A percentile compares a stretch with the other conserved stretches of the same genome.
These are phyloP conservation scores for Hordeum vulgare DNA, from an alignment of 176 grass and related monocot species.

Conservation along the genomic window DNA sequence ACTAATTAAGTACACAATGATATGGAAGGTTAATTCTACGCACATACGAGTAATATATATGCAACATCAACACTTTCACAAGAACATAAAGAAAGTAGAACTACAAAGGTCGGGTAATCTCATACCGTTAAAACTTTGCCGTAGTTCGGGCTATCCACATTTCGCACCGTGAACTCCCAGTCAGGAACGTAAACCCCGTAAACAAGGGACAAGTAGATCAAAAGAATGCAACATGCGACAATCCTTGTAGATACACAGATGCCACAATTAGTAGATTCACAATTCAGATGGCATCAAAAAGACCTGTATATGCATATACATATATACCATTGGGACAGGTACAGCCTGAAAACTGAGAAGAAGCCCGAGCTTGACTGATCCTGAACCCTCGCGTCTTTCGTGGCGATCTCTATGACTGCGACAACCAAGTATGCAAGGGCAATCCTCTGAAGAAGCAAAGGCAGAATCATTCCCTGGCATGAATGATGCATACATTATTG, in stretches of 20 bases:
- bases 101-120: neutral
- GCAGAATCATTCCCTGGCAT: neutral
- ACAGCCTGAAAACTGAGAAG: conserved; percentile 62
- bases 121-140: conserved; percentile 67
- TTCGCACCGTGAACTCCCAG: conserved; percentile 78
- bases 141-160: conserved; percentile 35
- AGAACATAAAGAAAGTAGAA: neutral
- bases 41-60: neutral
- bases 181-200: conserved; percentile 85
- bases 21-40: neutral
- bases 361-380: conserved; percentile 39
- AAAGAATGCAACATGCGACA: conserved; percentile 59
- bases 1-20: neutral
- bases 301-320: neutral
- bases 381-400: conserved; percentile 61
- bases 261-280: neutral
- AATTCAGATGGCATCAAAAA: neutral
- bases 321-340: conserved; percentile 58
- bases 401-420: conserved; percentile 62
- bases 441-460: conserved; percentile 50
- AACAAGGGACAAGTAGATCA: conserved; percentile 59
- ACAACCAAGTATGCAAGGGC: conserved; percentile 86
- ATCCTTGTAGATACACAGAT: conserved; percentile 43
- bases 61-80: neutral
- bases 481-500: neutral